Evolutionary conservation across 73 alveolate genomes (phyloP).

Genomic region (Blepharisma stoltei): DNA sequence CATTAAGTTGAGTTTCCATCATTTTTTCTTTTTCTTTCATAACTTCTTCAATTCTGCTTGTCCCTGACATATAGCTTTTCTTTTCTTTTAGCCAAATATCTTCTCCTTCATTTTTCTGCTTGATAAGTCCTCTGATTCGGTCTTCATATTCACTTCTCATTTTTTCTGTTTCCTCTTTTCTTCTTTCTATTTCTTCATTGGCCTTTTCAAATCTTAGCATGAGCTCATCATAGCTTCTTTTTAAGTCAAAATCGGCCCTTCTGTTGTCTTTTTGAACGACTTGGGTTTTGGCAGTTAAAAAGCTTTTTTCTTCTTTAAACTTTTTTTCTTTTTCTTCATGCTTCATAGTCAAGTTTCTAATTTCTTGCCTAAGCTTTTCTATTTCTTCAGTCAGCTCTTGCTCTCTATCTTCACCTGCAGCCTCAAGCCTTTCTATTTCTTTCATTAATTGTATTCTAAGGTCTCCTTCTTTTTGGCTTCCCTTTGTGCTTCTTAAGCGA

Average conservation of each 20-base stretch:
- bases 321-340: background rate
- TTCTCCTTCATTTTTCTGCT: constrained; percentile 17
- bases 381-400: background rate
- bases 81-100: background rate
- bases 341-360: background rate
- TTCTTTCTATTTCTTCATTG: background rate
- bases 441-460: background rate
- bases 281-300: background rate
- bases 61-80: background rate
- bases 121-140: background rate
- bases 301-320: background rate
- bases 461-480: background rate
- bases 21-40: constrained; percentile 31
- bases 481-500: background rate
- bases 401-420: background rate
- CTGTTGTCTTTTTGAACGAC: background rate
- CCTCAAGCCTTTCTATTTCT: background rate
- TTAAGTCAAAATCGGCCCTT: background rate
- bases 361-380: background rate
- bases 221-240: background rate
- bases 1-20: background rate
- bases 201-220: background rate
- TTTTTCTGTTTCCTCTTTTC: background rate
- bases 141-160: background rate
- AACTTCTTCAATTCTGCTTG: constrained; percentile 37